Evolutionary conservation across 2,329 filamentous ascomycete species (phyloP), one percentile per base, ranked within the genome.

Genomic region (Rugonectria rugulosa): DNA sequence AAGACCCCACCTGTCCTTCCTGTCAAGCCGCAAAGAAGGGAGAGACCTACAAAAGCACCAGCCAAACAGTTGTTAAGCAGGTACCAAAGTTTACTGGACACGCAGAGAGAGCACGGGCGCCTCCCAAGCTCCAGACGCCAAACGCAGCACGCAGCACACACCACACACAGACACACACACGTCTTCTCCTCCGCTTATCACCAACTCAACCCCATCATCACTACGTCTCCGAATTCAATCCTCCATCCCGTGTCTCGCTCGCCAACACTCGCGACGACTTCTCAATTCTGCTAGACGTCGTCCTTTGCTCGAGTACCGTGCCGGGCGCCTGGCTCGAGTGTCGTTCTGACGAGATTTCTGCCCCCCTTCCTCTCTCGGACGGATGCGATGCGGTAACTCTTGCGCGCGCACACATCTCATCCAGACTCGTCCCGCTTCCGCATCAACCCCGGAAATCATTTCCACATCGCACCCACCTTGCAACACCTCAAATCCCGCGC

Each of bases 321-420:
- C 43, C 48, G 27, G 44, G 50, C 32, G 53, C 56, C 56, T 45
- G 32, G 42, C 44, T 31, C 29, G 47, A 31, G 32, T 24, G 31
- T 42, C 32, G 31, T 53, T 21, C 27, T 24, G 7, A 12, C 31
- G 21, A 44, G 15, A 14, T 31, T 37, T 23, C 38, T 50, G 43
- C 37, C 38, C 42, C 40, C 34, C 31, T 56, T 54, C 21, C 36
- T 44, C 45, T 6, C 31, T 31, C 43, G 36, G 47, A 55, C 48
- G 61, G 57, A 61, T 68, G 63, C 62, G 42, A 68, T 68, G 57
- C 50, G 36, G 63, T 67, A 50, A 61, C 52, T 54, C 31, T 59
- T 60, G 57, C 62, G 56, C 62, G 64, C 48, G n/a, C 53, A 62
- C 61, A 7, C 45, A 57, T 61, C 62, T n/a, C 48, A 58, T 62